Base-by-base conservation (phyloP, 345 rosid genomes). In the Syzygium aqueum region DNA sequence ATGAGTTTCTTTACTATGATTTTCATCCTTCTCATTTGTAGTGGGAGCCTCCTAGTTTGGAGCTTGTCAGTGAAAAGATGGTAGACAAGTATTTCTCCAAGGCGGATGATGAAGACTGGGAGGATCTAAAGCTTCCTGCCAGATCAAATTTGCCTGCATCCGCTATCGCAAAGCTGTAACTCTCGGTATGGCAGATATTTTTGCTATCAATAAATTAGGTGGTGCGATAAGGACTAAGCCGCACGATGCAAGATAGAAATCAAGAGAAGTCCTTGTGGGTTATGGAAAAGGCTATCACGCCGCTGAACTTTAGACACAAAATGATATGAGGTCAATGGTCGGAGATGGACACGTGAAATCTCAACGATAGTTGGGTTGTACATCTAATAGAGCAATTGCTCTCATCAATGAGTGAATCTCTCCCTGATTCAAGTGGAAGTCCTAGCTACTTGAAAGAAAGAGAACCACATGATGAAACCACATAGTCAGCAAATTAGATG, bases 31-130 rank as follows among this genome's bases (percentile, higher is more conserved):
- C 25, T 52, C 21, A 46, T 87, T 15, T 28, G 54, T 91, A 93
- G 99, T 97, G 99, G 99, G 94, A 95, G 91, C 98, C 99, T 80
- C 86, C 93, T 37, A 92, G 90, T 88, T 85, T 95, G 93, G 95
- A 95, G 88, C 94, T 91, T 51, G 85, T 95, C 67, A 87, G 90
- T 86, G 93, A 94, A 51, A 51, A 53, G 84, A 92, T 90, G 94
- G 95, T 97, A 56, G 96, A 96, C 87, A 82, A 86, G 21, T 96
- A 94, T 90, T 97, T 97, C 89, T 84, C 92, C 57, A 93, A 89
- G 89, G 86, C 96, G 85, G 92, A 92, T 43, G 93, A 92, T 82
- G 89, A 88, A 84, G 93, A 88, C 21, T 95, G 94, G 96, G 95
- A 96, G 88, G 98, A 96, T 90, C 89, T 95, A 85, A 91, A 92